These are phyloP conservation scores for Gentiana dahurica DNA, from an alignment of 257 asterid species.

Conservation along the genomic window DNA sequence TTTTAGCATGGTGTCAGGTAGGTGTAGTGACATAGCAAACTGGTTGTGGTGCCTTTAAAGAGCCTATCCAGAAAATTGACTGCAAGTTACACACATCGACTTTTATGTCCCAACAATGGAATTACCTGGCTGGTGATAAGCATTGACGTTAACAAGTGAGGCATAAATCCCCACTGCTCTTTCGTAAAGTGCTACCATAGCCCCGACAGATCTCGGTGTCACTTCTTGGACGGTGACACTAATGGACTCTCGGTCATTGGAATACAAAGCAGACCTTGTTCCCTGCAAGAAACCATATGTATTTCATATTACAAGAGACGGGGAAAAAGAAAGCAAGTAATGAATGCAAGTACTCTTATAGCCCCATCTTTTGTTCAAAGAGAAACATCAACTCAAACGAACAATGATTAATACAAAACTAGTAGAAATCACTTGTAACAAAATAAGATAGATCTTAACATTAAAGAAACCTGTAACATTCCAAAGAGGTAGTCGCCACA, in stretches of 20 bases:
- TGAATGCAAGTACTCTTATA: neutral
- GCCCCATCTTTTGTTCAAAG: neutral
- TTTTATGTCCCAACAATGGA: neutral
- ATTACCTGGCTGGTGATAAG: slow-evolving; percentile 99
- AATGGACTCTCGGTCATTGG: slow-evolving; percentile 83
- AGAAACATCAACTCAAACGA: neutral
- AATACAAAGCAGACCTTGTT: slow-evolving; percentile 88
- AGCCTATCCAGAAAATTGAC: too few relatives aligned
- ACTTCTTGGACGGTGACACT: slow-evolving; percentile 97
- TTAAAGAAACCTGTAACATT: slow-evolving; percentile 61
- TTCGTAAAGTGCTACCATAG: slow-evolving; percentile 88
- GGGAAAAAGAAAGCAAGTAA: neutral
- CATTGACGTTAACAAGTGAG: slow-evolving; percentile 83
- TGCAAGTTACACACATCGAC: neutral
- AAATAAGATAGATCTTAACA: neutral
- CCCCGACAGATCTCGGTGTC: slow-evolving; percentile 96
- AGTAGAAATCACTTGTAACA: neutral
- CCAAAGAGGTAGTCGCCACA: slow-evolving; percentile 97
- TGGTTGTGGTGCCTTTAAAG: too few relatives aligned
- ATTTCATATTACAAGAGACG: neutral
- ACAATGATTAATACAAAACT: neutral
- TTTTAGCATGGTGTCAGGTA: too few relatives aligned
- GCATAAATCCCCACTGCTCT: slow-evolving; percentile 98
- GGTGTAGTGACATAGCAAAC: too few relatives aligned
- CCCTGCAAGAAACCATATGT: slow-evolving; percentile 40